phyloP scores from a whole-genome alignment of 2,329 filamentous ascomycete genomes.

The Akanthomyces muscarius region DNA sequence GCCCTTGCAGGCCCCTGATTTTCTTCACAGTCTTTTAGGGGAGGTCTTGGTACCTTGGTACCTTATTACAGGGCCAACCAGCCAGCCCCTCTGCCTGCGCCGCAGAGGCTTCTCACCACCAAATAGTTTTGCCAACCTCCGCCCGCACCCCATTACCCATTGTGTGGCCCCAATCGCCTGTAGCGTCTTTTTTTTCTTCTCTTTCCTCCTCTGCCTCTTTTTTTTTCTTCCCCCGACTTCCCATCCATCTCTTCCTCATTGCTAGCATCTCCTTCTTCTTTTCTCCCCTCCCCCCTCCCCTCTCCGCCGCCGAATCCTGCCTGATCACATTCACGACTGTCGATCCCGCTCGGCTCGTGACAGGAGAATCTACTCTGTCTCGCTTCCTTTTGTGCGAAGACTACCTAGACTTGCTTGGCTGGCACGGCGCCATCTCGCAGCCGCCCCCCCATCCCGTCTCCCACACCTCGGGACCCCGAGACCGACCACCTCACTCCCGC shows the following conservation, averaged over 20 bases:
- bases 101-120: neutral
- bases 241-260: neutral
- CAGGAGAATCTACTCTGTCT: neutral
- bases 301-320: neutral
- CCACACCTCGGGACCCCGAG: constrained; percentile 8
- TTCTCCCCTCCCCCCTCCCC: neutral
- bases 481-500: constrained; percentile 2
- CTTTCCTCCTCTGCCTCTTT: neutral
- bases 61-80: neutral
- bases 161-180: constrained; percentile 8
- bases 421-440: neutral
- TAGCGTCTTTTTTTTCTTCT: constrained; percentile 12
- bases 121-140: constrained; percentile 10
- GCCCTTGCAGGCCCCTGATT: no score
- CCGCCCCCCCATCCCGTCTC: constrained; percentile 6
- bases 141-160: neutral
- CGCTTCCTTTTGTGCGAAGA: constrained; percentile 1
- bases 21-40: neutral
- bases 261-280: neutral
- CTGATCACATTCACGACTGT: neutral
- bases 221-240: neutral
- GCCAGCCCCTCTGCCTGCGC: neutral
- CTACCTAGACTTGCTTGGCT: neutral
- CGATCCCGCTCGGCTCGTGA: constrained; percentile 5
- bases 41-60: neutral